phyloP scores from a whole-genome alignment of 2,329 filamentous ascomycete genomes.

The Colletotrichum cordylinicola region DNA sequence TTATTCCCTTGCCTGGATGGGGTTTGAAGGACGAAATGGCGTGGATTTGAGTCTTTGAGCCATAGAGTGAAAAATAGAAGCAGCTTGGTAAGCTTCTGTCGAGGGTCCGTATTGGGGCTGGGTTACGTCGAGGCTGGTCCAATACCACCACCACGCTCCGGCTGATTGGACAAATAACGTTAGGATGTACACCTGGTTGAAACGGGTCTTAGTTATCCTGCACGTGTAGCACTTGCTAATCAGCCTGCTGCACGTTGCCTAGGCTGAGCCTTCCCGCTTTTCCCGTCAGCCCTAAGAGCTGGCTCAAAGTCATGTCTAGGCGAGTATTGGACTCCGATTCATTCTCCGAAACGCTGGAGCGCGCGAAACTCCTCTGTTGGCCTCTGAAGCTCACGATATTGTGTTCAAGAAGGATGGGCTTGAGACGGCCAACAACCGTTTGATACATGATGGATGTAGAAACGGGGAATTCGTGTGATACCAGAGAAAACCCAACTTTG shows the following conservation, averaged over 20 bases:
- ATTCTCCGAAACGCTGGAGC: background rate
- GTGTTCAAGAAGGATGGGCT: background rate
- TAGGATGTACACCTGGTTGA: background rate
- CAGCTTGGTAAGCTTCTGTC: constrained; percentile 17
- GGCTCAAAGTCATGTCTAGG: background rate
- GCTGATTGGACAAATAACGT: constrained; percentile 4
- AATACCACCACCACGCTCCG: background rate
- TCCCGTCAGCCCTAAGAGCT: background rate
- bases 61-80: constrained; percentile 17
- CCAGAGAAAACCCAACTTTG: background rate
- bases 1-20: background rate
- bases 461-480: background rate
- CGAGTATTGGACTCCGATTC: background rate
- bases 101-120: background rate
- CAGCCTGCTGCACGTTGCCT: background rate
- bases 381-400: background rate
- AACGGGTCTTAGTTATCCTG: background rate
- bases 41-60: background rate
- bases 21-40: background rate
- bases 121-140: background rate
- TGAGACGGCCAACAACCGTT: background rate
- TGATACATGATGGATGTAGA: background rate
- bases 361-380: background rate
- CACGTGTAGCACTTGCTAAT: background rate
- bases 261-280: background rate